These are phyloP conservation scores for Fusarium sp. DNA, from an alignment of 2,329 filamentous ascomycete genomes.

Conservation along the genomic window DNA sequence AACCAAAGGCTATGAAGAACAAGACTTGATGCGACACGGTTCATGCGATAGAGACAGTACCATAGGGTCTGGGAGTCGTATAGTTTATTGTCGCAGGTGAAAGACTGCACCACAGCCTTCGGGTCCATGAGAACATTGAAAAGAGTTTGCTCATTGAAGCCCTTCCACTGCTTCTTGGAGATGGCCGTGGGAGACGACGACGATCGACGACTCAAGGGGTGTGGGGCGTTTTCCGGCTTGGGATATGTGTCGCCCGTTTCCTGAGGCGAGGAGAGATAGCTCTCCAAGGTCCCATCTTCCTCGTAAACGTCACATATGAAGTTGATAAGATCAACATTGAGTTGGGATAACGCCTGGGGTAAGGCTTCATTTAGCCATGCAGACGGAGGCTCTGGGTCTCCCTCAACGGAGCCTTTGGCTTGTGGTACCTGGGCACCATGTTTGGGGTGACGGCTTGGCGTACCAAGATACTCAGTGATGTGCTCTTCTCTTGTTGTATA, in stretches of 20 bases:
- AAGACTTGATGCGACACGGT: slow-evolving; percentile 64
- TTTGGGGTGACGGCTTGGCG: slow-evolving; percentile 34
- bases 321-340: slow-evolving; percentile 67
- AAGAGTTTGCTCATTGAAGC: slow-evolving; percentile 72
- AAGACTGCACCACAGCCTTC: slow-evolving; percentile 64
- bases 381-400: background rate
- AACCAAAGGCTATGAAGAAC: slow-evolving; percentile 75
- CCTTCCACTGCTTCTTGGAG: slow-evolving; percentile 61
- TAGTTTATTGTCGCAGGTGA: slow-evolving; percentile 62
- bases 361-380: slow-evolving; percentile 48
- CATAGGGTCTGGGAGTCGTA: slow-evolving; percentile 71
- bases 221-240: slow-evolving; percentile 18
- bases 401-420: background rate
- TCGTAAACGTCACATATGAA: slow-evolving; percentile 70
- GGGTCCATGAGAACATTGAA: slow-evolving; percentile 72
- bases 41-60: slow-evolving; percentile 72
- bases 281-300: slow-evolving; percentile 64
- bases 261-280: slow-evolving; percentile 43
- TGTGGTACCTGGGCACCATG: background rate
- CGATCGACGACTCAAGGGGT: slow-evolving; percentile 19
- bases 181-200: slow-evolving; percentile 3
- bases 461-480: slow-evolving; percentile 34
- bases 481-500: slow-evolving; percentile 15
- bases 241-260: slow-evolving; percentile 12
- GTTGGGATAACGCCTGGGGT: slow-evolving; percentile 66